A percentile compares a stretch with the other conserved stretches of the same genome.
Evolutionary conservation across 441 rosid species (phyloP).

Genomic region (Theobroma grandiflorum): DNA sequence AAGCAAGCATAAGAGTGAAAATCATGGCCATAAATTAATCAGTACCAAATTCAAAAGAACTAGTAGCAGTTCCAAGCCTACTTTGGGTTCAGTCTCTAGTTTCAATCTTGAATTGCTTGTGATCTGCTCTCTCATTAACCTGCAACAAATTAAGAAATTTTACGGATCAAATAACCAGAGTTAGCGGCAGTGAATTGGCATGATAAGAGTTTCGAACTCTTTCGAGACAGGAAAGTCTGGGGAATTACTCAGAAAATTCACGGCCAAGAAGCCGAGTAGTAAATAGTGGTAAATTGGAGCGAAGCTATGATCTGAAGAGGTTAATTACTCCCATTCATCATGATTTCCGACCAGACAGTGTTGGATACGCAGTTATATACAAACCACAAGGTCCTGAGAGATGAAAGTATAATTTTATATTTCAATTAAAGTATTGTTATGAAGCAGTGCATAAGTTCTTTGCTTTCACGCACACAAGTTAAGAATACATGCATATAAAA

Average conservation of each 20-base stretch:
- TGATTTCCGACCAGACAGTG: neutral
- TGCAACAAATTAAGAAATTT: neutral
- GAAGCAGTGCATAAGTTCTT: neutral
- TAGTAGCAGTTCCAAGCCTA: neutral
- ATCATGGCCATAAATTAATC: too few species aligned
- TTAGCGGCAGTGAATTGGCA: neutral
- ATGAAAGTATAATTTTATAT: neutral
- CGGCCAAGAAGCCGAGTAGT: too few species aligned
- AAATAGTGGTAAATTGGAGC: neutral
- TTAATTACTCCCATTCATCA: neutral
- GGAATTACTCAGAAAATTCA: neutral
- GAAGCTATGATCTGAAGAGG: neutral
- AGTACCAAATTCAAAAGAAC: too few species aligned
- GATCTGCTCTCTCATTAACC: neutral
- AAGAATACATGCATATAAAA: neutral
- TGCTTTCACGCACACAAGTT: neutral
- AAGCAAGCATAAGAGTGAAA: too few species aligned
- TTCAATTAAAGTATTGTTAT: neutral
- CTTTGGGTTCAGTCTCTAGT: neutral
- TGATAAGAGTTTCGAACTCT: neutral
- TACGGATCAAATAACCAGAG: neutral
- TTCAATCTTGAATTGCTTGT: neutral
- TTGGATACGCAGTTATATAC: neutral
- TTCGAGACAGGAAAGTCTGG: neutral
- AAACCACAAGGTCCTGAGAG: neutral